Evolutionary conservation across 371 early-diverging fungal species (phyloP).

Genomic region (Syncephalastrum contaminatum): DNA sequence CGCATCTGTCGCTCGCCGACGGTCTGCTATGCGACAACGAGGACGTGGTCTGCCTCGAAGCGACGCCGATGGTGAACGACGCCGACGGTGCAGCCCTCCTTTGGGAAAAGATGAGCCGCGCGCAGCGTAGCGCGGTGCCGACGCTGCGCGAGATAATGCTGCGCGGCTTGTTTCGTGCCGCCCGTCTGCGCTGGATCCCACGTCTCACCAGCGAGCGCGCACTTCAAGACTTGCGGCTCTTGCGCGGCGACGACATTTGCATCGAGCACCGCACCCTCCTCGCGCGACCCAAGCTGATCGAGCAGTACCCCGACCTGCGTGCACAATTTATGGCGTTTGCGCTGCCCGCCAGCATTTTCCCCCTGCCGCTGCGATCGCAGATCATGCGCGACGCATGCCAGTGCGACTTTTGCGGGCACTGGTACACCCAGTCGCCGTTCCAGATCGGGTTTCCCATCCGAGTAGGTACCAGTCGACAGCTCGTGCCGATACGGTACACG

Average conservation of each 20-base stretch:
- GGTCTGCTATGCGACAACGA: slow-evolving; percentile 24
- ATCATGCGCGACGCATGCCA: slow-evolving; percentile 18
- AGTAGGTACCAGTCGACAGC: slow-evolving; percentile 24
- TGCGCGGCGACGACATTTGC: slow-evolving; percentile 6
- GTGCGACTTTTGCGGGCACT: slow-evolving; percentile 32
- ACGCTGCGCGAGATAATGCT: not conserved
- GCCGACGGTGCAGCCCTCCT: not conserved
- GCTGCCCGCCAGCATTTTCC: slow-evolving; percentile 6
- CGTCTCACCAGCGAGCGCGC: no score
- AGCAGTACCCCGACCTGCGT: slow-evolving; percentile 3
- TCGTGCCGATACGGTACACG: slow-evolving; percentile 29
- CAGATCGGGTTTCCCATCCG: slow-evolving; percentile 31
- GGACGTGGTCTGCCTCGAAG: not conserved
- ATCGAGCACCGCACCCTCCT: slow-evolving; percentile 9
- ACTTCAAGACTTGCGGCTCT: not conserved
- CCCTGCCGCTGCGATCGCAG: slow-evolving; percentile 1
- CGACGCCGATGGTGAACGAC: slow-evolving; percentile 1
- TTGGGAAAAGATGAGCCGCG: not conserved
- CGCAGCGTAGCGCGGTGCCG: slow-evolving; percentile 2
- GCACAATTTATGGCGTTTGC: slow-evolving; percentile 1
- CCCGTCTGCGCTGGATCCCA: no score
- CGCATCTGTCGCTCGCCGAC: slow-evolving; percentile 19
- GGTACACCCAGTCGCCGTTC: slow-evolving; percentile 24
- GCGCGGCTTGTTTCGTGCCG: not conserved
- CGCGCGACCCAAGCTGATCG: not conserved